Evolutionary conservation across 1,139 yeast genomes (phyloP).

Genomic region (Pichia terricola): DNA sequence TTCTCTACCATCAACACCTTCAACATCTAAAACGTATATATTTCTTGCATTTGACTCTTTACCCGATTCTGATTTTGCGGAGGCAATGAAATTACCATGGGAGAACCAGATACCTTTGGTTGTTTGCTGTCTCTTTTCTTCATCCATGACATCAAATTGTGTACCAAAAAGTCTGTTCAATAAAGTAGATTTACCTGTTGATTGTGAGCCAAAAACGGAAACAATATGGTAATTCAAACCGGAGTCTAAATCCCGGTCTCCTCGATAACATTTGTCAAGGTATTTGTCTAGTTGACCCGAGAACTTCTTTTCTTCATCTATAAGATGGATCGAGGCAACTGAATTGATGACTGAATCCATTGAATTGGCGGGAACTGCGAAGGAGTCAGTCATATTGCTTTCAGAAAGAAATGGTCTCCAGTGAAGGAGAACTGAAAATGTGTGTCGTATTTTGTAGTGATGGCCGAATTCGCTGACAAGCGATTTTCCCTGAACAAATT

Average conservation of each 20-base stretch:
- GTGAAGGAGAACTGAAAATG: too few species aligned
- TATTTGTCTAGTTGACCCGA: constrained; percentile 28
- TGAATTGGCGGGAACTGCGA: too few species aligned
- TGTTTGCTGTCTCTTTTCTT: constrained; percentile 67
- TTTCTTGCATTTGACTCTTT: constrained; percentile 23
- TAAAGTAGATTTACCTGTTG: constrained; percentile 91
- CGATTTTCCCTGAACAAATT: too few species aligned
- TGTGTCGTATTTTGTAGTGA: too few species aligned
- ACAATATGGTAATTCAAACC: constrained; percentile 82
- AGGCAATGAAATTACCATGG: constrained; percentile 34
- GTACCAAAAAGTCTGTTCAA: constrained; percentile 81
- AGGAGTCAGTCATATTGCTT: too few species aligned
- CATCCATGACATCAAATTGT: constrained; percentile 88
- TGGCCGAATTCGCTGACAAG: too few species aligned
- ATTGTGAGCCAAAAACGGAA: constrained; percentile 94
- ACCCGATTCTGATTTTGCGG: constrained; percentile 9
- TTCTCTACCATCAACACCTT: constrained; percentile 97
- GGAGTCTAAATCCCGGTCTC: constrained; percentile 29
- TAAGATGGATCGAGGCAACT: constrained; percentile 51
- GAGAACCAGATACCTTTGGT: constrained; percentile 96
- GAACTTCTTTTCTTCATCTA: constrained; percentile 68
- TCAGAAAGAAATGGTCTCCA: too few species aligned
- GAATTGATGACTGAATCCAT: neutral
- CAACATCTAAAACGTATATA: constrained; percentile 88
- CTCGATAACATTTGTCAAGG: constrained; percentile 26